Conservation (phyloP, 768 basidiomycete genomes). For the Russula ochroleuca region DNA sequence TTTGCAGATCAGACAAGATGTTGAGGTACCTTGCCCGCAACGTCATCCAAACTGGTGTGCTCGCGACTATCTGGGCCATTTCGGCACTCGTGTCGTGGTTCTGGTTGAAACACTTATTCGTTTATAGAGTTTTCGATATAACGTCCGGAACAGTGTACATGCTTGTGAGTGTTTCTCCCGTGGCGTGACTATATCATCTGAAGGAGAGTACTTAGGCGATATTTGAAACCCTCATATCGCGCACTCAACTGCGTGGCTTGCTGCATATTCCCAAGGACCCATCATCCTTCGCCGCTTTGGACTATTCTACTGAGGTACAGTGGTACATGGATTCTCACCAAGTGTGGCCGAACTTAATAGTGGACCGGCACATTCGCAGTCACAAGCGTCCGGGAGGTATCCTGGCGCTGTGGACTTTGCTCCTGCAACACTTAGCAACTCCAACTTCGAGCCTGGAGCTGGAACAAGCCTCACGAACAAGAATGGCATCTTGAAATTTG, state of each 20-base stretch:
- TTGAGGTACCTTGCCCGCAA: neutral
- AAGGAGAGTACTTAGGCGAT: neutral
- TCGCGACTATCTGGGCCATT: constrained; percentile 1
- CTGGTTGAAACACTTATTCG: neutral
- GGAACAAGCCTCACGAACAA: too few species aligned
- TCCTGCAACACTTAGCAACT: too few species aligned
- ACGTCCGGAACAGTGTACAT: constrained; percentile 10
- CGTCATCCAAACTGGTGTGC: constrained; percentile 4
- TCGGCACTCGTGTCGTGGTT: neutral
- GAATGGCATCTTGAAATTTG: too few species aligned
- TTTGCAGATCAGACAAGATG: neutral
- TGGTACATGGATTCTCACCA: too few species aligned
- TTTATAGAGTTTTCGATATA: constrained; percentile 1
- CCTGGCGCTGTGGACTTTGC: too few species aligned
- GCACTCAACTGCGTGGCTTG: neutral
- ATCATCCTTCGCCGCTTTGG: neutral
- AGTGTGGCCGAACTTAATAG: too few species aligned
- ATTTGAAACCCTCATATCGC: constrained; percentile 2
- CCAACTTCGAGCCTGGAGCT: too few species aligned
- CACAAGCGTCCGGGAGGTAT: too few species aligned
- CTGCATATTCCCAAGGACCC: neutral
- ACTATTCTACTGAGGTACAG: too few species aligned
- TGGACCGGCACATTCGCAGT: too few species aligned
- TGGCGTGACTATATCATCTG: neutral
- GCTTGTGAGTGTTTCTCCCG: neutral